These are phyloP conservation scores for Pseudogymnoascus sp. DNA, from an alignment of 2,329 filamentous ascomycete species.

Conservation along the genomic window DNA sequence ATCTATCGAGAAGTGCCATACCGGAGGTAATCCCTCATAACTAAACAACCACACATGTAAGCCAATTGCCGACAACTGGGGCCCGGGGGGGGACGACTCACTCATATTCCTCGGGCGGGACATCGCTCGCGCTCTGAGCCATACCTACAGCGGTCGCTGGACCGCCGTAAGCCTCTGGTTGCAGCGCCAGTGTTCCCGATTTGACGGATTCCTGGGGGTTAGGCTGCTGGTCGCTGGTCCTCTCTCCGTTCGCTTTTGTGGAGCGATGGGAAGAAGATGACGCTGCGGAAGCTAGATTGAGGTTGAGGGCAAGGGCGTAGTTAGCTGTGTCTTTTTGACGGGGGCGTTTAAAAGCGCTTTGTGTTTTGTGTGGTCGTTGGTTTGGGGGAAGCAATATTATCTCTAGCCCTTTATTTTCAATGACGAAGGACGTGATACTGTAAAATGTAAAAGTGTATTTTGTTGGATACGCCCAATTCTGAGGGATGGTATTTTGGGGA, in stretches of 20 bases:
- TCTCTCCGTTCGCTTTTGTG: neutral
- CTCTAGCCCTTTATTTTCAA: neutral
- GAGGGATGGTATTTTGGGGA: neutral
- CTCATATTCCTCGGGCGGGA: conserved; percentile 3
- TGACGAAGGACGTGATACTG: too few relatives aligned
- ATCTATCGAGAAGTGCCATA: neutral
- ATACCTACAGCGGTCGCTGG: conserved; percentile 5
- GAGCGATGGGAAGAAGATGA: neutral
- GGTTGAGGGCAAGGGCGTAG: neutral
- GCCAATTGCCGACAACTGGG: neutral
- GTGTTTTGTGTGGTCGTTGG: neutral
- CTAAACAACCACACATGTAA: neutral
- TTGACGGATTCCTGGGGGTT: neutral
- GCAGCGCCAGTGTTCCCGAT: conserved; percentile 7
- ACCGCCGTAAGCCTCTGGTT: conserved; percentile 6
- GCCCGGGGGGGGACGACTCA: neutral
- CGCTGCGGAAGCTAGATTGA: neutral
- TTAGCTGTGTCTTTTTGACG: neutral
- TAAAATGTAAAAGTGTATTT: too few relatives aligned
- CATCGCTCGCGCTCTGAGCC: conserved; percentile 1
- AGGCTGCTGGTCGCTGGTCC: neutral
- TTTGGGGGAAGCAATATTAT: too few relatives aligned
- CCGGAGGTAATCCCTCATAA: conserved; percentile 1
- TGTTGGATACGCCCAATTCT: neutral
- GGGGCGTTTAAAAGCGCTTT: neutral